Conservation (phyloP, 768 basidiomycete species). For the Megacollybia marginata region DNA sequence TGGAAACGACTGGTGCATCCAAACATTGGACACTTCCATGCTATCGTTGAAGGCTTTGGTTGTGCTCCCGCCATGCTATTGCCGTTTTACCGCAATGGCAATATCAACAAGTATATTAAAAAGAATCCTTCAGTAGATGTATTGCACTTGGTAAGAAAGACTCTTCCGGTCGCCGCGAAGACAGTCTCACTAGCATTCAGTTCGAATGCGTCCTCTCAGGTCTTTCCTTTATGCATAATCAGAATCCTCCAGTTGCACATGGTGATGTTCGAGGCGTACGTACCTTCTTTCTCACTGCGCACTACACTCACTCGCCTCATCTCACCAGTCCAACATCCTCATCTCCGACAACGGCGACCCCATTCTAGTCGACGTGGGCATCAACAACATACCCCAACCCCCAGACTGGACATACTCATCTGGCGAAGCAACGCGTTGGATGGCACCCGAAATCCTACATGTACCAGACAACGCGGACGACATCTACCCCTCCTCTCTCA, state of each 20-base stretch:
- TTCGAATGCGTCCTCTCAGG: conserved; percentile 1
- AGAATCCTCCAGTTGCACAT: conserved; percentile 4
- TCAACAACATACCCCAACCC: background rate
- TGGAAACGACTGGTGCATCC: conserved; percentile 4
- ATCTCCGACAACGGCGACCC: conserved; percentile 1
- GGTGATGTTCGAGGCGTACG: conserved; percentile 8
- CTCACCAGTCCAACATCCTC: conserved; percentile 3
- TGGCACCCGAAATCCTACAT: conserved; percentile 4
- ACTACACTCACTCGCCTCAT: background rate
- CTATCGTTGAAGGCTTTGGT: background rate
- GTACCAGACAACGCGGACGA: background rate
- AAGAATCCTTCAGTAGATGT: conserved; percentile 1
- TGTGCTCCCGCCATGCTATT: conserved; percentile 1
- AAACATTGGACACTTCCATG: conserved; percentile 2
- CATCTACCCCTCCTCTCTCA: background rate
- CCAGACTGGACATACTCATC: conserved; percentile 5
- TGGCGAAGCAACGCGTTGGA: conserved; percentile 3
- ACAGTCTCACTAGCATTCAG: background rate
- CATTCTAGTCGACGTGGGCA: conserved; percentile 3
- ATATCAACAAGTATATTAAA: conserved; percentile 4
- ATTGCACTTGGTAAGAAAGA: conserved; percentile 1
- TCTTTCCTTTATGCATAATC: conserved; percentile 2
- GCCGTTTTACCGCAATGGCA: conserved; percentile 4
- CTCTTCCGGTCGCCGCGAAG: background rate
- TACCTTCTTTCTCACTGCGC: background rate